Evolutionary conservation across 768 basidiomycete genomes (phyloP).

Genomic region (Rhodocollybia butyracea): DNA sequence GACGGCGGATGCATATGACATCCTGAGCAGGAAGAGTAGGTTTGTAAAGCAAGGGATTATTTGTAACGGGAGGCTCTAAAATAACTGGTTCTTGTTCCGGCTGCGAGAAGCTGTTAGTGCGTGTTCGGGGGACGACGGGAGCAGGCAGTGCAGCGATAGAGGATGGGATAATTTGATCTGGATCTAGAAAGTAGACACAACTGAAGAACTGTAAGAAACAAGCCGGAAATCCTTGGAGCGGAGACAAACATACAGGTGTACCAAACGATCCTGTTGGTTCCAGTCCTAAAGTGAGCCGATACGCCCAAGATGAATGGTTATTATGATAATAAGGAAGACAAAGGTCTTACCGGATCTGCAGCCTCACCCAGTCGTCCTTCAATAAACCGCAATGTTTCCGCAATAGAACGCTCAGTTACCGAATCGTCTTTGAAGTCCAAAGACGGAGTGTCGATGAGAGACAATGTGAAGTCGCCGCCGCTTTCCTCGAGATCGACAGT

Average conservation of each 20-base stretch:
- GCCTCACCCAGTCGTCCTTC: slow-evolving; percentile 73
- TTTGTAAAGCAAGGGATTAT: slow-evolving; percentile 64
- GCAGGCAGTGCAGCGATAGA: slow-evolving; percentile 63
- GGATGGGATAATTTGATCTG: slow-evolving; percentile 74
- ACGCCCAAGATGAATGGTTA: slow-evolving; percentile 16
- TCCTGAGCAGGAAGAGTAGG: slow-evolving; percentile 68
- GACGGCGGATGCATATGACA: slow-evolving; percentile 72
- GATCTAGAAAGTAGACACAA: slow-evolving; percentile 87
- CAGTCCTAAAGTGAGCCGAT: slow-evolving; percentile 50
- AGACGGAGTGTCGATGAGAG: slow-evolving; percentile 80
- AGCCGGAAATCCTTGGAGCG: not conserved
- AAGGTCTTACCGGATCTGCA: slow-evolving; percentile 68
- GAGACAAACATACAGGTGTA: slow-evolving; percentile 62
- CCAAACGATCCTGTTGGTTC: slow-evolving; percentile 67
- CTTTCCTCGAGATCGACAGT: slow-evolving; percentile 62
- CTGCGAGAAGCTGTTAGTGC: slow-evolving; percentile 69
- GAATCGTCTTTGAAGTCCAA: slow-evolving; percentile 69
- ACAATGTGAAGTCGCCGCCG: slow-evolving; percentile 54
- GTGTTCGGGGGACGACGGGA: slow-evolving; percentile 61
- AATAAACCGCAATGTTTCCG: slow-evolving; percentile 68
- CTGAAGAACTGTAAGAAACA: slow-evolving; percentile 30
- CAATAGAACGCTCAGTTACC: slow-evolving; percentile 57
- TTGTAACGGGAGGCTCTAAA: slow-evolving; percentile 74
- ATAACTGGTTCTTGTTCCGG: slow-evolving; percentile 74
- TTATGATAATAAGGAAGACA: slow-evolving; percentile 15